phyloP scores from a whole-genome alignment of 768 basidiomycete species.

The Phaeotremella skinneri region DNA sequence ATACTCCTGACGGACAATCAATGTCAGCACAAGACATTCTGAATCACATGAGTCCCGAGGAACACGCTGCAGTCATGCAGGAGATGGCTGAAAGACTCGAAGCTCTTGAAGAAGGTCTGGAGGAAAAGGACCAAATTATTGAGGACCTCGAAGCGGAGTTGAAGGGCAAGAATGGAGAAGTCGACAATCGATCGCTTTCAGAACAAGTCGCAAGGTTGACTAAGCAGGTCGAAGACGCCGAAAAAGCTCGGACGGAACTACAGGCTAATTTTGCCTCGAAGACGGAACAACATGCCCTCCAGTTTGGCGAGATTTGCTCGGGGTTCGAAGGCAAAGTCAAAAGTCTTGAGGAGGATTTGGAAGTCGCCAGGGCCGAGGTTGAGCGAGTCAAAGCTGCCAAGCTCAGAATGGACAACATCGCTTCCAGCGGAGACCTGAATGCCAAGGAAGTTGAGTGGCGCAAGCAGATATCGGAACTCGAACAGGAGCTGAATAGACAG shows the following conservation, averaged over 20 bases:
- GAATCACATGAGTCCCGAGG: constrained; percentile 15
- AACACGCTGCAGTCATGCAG: constrained; percentile 28
- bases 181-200: neutral
- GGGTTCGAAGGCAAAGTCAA: constrained; percentile 44
- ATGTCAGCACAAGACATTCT: constrained; percentile 11
- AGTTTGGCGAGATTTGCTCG: constrained; percentile 42
- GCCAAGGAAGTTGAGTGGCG: constrained; percentile 25
- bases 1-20: neutral
- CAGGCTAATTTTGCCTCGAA: constrained; percentile 38
- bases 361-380: constrained; percentile 14
- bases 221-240: constrained; percentile 30
- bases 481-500: constrained; percentile 14
- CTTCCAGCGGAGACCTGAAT: constrained; percentile 5
- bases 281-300: constrained; percentile 39
- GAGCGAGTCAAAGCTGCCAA: constrained; percentile 32
- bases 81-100: constrained; percentile 40
- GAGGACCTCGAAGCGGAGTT: constrained; percentile 22
- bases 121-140: constrained; percentile 34
- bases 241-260: constrained; percentile 15
- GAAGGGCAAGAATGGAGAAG: neutral
- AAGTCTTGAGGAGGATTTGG: constrained; percentile 28
- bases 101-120: constrained; percentile 30
- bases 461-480: constrained; percentile 26
- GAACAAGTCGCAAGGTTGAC: constrained; percentile 19
- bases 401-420: constrained; percentile 22